Evolutionary conservation across 345 rosid genomes (phyloP).

Genomic region (Brassica nigra): DNA sequence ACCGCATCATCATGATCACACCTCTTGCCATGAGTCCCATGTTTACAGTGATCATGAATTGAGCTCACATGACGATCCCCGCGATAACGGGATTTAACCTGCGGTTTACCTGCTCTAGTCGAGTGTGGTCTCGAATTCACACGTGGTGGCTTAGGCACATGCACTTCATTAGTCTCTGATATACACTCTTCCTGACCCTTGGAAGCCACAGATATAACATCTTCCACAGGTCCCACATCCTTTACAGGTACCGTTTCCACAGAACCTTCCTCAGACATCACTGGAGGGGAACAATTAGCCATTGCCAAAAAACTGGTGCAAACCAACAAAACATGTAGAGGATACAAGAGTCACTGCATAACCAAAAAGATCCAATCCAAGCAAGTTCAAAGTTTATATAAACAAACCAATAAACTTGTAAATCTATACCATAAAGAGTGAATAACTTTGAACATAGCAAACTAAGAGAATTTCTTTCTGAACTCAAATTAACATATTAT

Average conservation of each 20-base stretch:
- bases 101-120: slow-evolving; percentile 47
- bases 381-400: background rate
- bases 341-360: background rate
- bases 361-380: background rate
- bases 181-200: slow-evolving; percentile 21
- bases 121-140: slow-evolving; percentile 49
- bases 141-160: slow-evolving; percentile 22
- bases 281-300: slow-evolving; percentile 7
- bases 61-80: slow-evolving; percentile 54
- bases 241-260: background rate
- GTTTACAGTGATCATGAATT: slow-evolving; percentile 82
- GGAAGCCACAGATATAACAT: slow-evolving; percentile 15
- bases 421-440: background rate
- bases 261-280: slow-evolving; percentile 4
- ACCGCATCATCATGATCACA: slow-evolving; percentile 39
- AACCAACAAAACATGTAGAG: background rate
- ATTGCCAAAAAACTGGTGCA: slow-evolving; percentile 21
- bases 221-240: slow-evolving; percentile 18
- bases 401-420: background rate
- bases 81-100: slow-evolving; percentile 64
- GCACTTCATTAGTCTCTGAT: slow-evolving; percentile 12
- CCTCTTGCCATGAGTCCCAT: slow-evolving; percentile 31
- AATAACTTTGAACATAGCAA: background rate
- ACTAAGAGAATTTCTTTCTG: background rate
- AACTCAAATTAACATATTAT: background rate